Evolutionary conservation across 805 yeast genomes (phyloP).

Genomic region (Myxozyma sirexii): DNA sequence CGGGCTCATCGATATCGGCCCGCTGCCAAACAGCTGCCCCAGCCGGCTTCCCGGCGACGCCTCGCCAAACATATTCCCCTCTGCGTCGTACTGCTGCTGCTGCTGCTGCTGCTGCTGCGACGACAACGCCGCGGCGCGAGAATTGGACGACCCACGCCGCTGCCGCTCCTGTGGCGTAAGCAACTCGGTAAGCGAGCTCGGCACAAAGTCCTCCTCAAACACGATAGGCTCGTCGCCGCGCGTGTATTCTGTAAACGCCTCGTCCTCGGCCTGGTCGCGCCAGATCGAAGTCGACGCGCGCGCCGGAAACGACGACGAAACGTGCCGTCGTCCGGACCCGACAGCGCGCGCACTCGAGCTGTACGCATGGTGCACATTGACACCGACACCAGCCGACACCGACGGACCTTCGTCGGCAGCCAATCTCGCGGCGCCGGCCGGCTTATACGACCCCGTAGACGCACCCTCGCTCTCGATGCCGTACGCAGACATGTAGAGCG

Average conservation of each 20-base stretch:
- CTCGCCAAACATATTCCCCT: conserved; percentile 1
- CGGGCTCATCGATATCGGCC: neutral
- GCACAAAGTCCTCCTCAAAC: conserved; percentile 76
- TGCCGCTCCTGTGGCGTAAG: conserved; percentile 79
- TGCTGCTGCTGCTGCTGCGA: conserved; percentile 14
- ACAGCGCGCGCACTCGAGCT: neutral
- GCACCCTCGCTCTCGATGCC: conserved; percentile 19
- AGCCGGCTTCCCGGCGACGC: conserved; percentile 27
- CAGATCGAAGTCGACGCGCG: conserved; percentile 22
- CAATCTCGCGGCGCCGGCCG: conserved; percentile 7
- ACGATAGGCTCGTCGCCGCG: conserved; percentile 31
- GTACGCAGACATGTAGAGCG: conserved; percentile 32
- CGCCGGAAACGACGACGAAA: conserved; percentile 33
- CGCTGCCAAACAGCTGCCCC: conserved; percentile 24
- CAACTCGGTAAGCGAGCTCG: conserved; percentile 76
- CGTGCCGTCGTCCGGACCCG: conserved; percentile 19
- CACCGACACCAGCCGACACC: no score
- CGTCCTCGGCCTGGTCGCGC: conserved; percentile 17
- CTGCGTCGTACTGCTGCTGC: no score
- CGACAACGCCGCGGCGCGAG: conserved; percentile 7
- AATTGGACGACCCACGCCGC: conserved; percentile 61
- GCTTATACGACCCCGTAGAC: conserved; percentile 1
- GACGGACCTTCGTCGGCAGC: neutral
- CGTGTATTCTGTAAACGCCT: neutral
- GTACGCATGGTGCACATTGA: no score